phyloP scores from a whole-genome alignment of 2,329 filamentous ascomycete genomes.

The Aureobasidium pullulans region DNA sequence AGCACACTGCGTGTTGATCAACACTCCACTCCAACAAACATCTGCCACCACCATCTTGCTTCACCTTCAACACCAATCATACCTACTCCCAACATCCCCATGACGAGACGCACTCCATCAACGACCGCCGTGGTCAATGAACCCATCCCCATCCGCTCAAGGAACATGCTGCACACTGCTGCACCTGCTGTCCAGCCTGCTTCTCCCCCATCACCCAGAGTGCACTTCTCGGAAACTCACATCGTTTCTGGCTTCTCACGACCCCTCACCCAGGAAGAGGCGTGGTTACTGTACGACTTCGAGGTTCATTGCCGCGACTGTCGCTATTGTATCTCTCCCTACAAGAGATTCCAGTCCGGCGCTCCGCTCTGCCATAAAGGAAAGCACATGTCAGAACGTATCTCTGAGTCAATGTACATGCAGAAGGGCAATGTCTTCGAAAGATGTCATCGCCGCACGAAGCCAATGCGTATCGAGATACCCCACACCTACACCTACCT shows the following conservation, averaged over 20 bases:
- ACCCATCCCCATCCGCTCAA: neutral
- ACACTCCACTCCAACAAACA: neutral
- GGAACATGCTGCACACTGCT: neutral
- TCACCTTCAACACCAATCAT: neutral
- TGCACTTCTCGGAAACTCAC: constrained; percentile 20
- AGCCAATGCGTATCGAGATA: constrained; percentile 39
- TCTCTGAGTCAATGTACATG: constrained; percentile 39
- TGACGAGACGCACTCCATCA: neutral
- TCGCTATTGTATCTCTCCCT: constrained; percentile 37
- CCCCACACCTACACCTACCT: constrained; percentile 30
- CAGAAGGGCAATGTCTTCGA: constrained; percentile 24
- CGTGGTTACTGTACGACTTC: constrained; percentile 41
- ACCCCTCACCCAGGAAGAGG: constrained; percentile 34
- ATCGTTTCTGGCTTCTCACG: constrained; percentile 30
- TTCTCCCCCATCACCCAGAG: constrained; percentile 23
- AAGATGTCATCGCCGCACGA: constrained; percentile 21
- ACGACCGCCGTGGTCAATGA: neutral
- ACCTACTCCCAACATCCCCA: neutral
- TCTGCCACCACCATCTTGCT: neutral
- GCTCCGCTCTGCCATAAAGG: constrained; percentile 37
- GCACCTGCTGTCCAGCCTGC: constrained; percentile 15
- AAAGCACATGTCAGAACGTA: constrained; percentile 37
- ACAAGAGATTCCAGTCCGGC: constrained; percentile 33
- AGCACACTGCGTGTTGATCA: neutral
- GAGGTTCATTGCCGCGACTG: constrained; percentile 41